Conservation (phyloP, 768 basidiomycete genomes). For the Cystoderma amianthinum region DNA sequence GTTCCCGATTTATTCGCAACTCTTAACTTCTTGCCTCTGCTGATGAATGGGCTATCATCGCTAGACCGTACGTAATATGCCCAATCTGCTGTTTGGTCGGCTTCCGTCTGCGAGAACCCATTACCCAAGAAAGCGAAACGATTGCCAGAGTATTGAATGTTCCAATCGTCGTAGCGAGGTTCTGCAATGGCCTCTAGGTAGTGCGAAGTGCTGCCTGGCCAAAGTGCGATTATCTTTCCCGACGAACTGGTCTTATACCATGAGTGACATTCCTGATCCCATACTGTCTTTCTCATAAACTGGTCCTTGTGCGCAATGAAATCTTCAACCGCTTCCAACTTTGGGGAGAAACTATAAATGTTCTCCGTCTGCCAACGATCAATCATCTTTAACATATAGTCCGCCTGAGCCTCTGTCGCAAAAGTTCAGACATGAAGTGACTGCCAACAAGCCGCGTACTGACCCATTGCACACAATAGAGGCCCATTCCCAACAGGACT, state of each 20-base stretch:
- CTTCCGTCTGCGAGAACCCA: constrained; percentile 24
- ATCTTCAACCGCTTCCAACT: constrained; percentile 23
- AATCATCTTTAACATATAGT: constrained; percentile 25
- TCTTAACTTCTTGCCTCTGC: constrained; percentile 11
- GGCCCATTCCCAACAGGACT: constrained; percentile 27
- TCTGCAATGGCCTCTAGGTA: constrained; percentile 24
- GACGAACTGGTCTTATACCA: constrained; percentile 22
- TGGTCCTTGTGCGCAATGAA: constrained; percentile 21
- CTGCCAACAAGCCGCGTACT: constrained; percentile 5
- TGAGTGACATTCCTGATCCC: constrained; percentile 20
- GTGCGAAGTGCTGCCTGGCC: constrained; percentile 28
- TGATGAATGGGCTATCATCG: constrained; percentile 12
- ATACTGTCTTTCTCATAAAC: constrained; percentile 26
- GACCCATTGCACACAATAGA: constrained; percentile 21
- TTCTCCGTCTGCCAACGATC: constrained; percentile 28
- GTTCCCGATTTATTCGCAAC: too few species aligned
- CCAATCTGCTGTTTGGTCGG: neutral
- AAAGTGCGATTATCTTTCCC: constrained; percentile 23
- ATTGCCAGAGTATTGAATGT: constrained; percentile 23
- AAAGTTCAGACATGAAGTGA: neutral
- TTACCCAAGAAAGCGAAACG: constrained; percentile 27
- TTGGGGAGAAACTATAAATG: constrained; percentile 26
- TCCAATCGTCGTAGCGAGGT: constrained; percentile 27
- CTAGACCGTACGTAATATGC: neutral
- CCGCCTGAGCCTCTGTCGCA: constrained; percentile 21